phyloP scores from a whole-genome alignment of 305 asterid species.

The Galium porrigens region DNA sequence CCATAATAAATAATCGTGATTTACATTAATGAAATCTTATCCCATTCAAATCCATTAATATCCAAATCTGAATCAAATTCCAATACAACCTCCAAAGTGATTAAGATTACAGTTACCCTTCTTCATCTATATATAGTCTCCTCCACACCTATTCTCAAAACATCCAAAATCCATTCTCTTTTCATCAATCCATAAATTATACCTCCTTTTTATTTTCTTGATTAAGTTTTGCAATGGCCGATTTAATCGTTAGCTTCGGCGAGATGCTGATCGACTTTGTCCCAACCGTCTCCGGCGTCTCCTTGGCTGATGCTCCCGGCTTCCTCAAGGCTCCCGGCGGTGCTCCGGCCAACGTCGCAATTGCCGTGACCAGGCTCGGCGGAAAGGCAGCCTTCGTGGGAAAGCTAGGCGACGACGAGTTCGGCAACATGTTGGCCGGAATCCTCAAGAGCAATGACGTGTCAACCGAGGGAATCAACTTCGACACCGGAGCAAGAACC shows the following conservation, averaged over 20 bases:
- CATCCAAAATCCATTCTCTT: neutral
- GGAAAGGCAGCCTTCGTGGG: conserved; percentile 66
- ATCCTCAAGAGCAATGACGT: conserved; percentile 61
- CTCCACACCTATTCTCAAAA: neutral
- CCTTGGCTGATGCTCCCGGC: conserved; percentile 70
- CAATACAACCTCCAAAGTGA: neutral
- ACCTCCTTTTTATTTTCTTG: too few relatives aligned
- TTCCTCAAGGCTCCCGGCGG: conserved; percentile 81
- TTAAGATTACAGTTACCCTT: neutral
- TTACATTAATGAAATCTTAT: too few relatives aligned
- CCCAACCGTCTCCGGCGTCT: conserved; percentile 79
- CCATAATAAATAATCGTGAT: neutral
- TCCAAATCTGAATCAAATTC: neutral
- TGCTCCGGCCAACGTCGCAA: conserved; percentile 68
- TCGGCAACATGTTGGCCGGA: conserved; percentile 32
- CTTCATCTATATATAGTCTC: neutral
- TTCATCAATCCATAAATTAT: neutral
- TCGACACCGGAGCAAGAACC: conserved; percentile 64
- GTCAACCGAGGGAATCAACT: conserved; percentile 44
- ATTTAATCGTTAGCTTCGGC: conserved; percentile 35
- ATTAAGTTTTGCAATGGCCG: neutral
- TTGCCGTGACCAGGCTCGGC: conserved; percentile 65
- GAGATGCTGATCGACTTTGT: conserved; percentile 82
- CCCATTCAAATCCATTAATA: neutral
- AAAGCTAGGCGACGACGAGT: conserved; percentile 55